Evolutionary conservation across 805 yeast species (phyloP), one percentile per base, ranked within the genome.

Genomic region (Zygoascus flipseniorum): DNA sequence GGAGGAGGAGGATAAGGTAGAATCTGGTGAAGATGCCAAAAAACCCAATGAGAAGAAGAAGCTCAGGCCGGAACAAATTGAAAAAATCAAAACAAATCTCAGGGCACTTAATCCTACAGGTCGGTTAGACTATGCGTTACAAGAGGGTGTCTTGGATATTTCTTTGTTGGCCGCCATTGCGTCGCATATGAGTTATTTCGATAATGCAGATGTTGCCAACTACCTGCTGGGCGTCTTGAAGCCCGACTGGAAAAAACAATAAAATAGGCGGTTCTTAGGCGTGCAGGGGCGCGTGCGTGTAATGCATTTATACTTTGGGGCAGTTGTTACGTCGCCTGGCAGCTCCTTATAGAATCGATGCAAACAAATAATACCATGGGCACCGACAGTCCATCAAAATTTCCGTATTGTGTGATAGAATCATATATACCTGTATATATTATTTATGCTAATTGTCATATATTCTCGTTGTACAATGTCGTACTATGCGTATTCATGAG

Each of bases 131-230:
- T 89, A 86, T 66, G 76, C 83, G 2, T 70, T 92, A 23, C 88
- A 88, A 2, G 85, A 83, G 64, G 87, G 92, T 9, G 75, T 84
- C 20, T 77, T 89, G 62, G 96, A 89, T 61, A 77, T 89, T 19
- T 86, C 95, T 31, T 67, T 89, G 37, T 74, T 92, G 10, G 79
- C 89, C 2, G 93, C 96, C 0, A 71, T 89, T 2, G 86, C 85
- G 54, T 89, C 96, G 0, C 99, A 92, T 67, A 81, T 87, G 13
- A 81, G 88, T 47, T 92, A 92, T 66, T 84, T 92, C 65, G 96
- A 89, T 64, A 95, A 89, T 60, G 76, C 81, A 50, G 89, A 89
- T 62, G 82, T 92, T 39, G 89, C 95, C 0, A 85, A 84, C 0
- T 90, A 92, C 60, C 67, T 92, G 5, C 68, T 90, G 64, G 74